These are phyloP conservation scores for Leucosporidium scottii DNA, from an alignment of 768 basidiomycete genomes.

Conservation along the genomic window DNA sequence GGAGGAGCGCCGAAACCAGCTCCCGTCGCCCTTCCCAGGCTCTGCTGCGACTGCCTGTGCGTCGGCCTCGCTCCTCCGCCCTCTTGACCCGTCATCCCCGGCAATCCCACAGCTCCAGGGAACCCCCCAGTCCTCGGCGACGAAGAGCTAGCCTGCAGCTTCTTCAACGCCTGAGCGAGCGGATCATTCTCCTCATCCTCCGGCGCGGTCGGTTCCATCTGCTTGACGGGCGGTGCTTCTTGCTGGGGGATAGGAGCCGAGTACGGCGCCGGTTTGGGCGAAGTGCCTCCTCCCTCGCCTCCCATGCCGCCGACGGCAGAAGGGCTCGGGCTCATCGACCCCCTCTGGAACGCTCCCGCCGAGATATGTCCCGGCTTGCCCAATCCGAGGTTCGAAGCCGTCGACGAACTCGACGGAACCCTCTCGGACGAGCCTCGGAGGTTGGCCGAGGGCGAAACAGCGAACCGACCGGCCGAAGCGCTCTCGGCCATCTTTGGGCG, in stretches of 20 bases:
- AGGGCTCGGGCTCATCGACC: background rate
- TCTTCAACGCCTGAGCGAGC: constrained; percentile 22
- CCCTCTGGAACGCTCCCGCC: constrained; percentile 25
- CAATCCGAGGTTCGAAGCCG: background rate
- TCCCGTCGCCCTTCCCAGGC: background rate
- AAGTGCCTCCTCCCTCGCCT: background rate
- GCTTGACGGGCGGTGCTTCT: background rate
- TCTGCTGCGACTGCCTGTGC: constrained; percentile 13
- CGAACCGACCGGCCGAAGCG: constrained; percentile 5
- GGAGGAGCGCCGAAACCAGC: background rate
- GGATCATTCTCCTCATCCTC: constrained; percentile 35
- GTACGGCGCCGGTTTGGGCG: background rate
- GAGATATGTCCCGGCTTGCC: constrained; percentile 20
- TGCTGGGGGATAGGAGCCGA: background rate
- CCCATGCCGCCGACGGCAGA: background rate
- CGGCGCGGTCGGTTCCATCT: constrained; percentile 29
- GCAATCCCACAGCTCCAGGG: constrained; percentile 8
- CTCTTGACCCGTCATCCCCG: constrained; percentile 7
- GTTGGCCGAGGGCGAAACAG: constrained; percentile 16
- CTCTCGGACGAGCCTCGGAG: background rate
- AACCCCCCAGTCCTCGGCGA: constrained; percentile 48
- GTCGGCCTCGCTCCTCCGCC: background rate
- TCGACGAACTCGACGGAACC: background rate
- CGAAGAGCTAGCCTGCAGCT: constrained; percentile 59
- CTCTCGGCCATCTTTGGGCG: background rate